Conservation (phyloP, 331 rosid genomes). For the Quercus tomentella region DNA sequence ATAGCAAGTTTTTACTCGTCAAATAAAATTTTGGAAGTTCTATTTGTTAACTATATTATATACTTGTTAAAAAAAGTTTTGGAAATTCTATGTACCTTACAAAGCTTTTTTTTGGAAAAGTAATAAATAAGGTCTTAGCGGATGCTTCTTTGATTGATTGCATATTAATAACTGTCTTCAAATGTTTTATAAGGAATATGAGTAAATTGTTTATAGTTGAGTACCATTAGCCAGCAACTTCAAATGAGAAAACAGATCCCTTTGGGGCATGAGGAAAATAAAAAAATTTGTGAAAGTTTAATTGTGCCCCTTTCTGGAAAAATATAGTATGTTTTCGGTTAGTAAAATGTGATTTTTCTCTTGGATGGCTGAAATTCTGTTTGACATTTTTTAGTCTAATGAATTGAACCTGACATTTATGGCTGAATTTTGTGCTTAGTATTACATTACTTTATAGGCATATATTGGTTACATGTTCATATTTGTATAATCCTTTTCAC, state of each 20-base stretch:
- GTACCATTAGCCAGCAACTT: not conserved
- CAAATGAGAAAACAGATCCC: not conserved
- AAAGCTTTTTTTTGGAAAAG: not conserved
- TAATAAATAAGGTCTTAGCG: not conserved
- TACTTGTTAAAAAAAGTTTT: not conserved
- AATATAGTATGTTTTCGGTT: not conserved
- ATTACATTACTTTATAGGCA: not conserved
- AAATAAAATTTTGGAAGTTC: not conserved
- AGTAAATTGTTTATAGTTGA: not conserved
- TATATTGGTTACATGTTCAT: not conserved
- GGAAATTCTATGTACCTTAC: not conserved
- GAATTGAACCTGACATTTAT: no score
- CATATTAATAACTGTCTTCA: not conserved
- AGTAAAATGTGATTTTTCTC: not conserved
- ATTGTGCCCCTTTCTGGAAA: not conserved
- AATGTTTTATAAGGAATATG: not conserved
- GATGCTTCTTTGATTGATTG: not conserved
- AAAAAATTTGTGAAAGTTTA: not conserved
- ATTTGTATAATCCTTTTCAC: not conserved
- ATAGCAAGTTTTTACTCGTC: no score
- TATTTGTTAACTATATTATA: not conserved
- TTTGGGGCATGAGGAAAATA: not conserved
- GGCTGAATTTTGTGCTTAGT: not conserved
- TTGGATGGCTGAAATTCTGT: not conserved
- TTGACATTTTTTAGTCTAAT: not conserved